Evolutionary conservation across 192 early-diverging fungal genomes (phyloP).

Genomic region (Backusella tarrabulga): DNA sequence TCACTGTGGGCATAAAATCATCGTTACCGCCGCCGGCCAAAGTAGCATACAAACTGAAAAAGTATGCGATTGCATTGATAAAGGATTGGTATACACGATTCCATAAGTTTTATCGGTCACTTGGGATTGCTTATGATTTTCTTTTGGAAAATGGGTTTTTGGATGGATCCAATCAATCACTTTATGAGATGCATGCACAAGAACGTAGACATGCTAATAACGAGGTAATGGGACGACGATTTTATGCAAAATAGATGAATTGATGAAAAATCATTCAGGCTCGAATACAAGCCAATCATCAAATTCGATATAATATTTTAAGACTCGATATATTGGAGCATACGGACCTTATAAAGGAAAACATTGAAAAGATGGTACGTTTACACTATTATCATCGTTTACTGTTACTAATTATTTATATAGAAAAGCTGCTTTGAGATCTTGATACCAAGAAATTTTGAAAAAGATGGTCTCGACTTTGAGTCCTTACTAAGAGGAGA

Average conservation of each 20-base stretch:
- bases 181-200: not conserved
- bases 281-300: slow-evolving; percentile 10
- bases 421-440: slow-evolving; percentile 47
- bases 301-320: slow-evolving; percentile 33
- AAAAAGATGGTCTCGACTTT: slow-evolving; percentile 35
- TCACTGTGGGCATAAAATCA: slow-evolving; percentile 58
- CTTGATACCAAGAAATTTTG: slow-evolving; percentile 42
- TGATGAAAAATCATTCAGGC: not conserved
- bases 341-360: slow-evolving; percentile 40
- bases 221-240: not conserved
- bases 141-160: slow-evolving; percentile 41
- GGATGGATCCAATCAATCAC: not conserved
- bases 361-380: slow-evolving; percentile 38
- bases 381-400: not conserved
- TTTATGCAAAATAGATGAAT: not conserved
- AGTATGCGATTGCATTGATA: slow-evolving; percentile 45
- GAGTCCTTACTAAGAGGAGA: slow-evolving; percentile 28
- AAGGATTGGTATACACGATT: slow-evolving; percentile 60
- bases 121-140: slow-evolving; percentile 58
- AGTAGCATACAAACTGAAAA: slow-evolving; percentile 49
- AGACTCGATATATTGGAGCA: slow-evolving; percentile 40
- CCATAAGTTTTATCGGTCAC: slow-evolving; percentile 50
- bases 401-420: not conserved
- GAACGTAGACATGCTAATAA: slow-evolving; percentile 1
- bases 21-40: slow-evolving; percentile 50